Conservation (phyloP, 805 yeast genomes). For the Candida orba region DNA sequence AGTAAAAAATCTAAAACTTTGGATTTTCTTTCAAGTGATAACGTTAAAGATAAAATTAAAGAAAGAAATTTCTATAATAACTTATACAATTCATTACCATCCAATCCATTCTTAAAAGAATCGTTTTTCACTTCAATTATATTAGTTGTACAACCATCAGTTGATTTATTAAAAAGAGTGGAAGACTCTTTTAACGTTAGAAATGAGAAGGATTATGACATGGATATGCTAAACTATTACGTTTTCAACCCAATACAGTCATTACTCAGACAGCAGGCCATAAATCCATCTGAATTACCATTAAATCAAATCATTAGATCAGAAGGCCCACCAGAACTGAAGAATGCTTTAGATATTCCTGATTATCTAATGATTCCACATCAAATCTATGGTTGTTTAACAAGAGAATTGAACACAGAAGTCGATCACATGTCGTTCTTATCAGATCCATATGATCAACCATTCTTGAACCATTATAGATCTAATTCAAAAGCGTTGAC, state of each 20-base stretch:
- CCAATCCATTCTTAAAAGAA: constrained; percentile 22
- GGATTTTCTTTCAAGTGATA: background rate
- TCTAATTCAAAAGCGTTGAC: constrained; percentile 3
- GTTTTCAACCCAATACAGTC: constrained; percentile 22
- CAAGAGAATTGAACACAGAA: constrained; percentile 38
- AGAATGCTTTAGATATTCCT: constrained; percentile 13
- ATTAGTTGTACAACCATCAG: constrained; percentile 51
- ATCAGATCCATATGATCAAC: constrained; percentile 33
- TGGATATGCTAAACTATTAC: constrained; percentile 45
- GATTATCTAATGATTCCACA: constrained; percentile 40
- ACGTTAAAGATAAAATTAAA: background rate
- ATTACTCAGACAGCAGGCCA: constrained; percentile 10
- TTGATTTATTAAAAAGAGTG: constrained; percentile 16
- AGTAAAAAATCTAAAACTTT: background rate
- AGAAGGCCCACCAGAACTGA: background rate
- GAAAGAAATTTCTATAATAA: constrained; percentile 15
- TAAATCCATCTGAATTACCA: background rate
- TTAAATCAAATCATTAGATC: constrained; percentile 15
- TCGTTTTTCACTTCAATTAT: constrained; percentile 35
- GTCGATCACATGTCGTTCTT: constrained; percentile 33
- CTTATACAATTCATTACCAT: constrained; percentile 35
- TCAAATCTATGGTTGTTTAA: constrained; percentile 39
- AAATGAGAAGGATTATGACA: constrained; percentile 37
- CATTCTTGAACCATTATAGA: constrained; percentile 20
- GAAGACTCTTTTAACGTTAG: constrained; percentile 22